A percentile compares a stretch with the other conserved stretches of the same genome.
Conservation (phyloP, 441 rosid genomes). For the Gossypium schwendimanii region DNA sequence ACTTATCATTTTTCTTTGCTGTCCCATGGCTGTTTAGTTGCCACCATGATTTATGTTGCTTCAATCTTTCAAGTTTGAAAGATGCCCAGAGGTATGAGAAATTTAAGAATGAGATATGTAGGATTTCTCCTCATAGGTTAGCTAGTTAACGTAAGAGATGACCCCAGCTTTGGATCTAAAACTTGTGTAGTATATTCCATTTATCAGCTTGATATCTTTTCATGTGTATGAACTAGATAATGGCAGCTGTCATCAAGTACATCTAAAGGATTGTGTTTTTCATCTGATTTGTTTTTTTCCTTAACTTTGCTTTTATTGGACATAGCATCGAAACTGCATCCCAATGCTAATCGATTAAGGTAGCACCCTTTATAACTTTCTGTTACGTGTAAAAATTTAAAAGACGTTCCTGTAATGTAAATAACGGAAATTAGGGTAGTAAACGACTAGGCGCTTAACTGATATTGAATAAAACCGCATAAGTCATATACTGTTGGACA, state of each 20-base stretch:
- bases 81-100: not conserved
- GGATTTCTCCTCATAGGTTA: not conserved
- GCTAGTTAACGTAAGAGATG: not conserved
- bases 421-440: not conserved
- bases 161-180: not conserved
- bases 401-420: not conserved
- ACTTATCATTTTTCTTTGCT: not conserved
- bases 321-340: not conserved
- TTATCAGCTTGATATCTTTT: not conserved
- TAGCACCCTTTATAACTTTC: not conserved
- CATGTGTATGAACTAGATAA: not conserved
- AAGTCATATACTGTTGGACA: not conserved
- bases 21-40: not conserved
- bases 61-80: constrained; percentile 5
- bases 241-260: not conserved
- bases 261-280: not conserved
- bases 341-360: not conserved
- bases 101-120: not conserved
- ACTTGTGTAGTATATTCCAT: not conserved
- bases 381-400: not conserved
- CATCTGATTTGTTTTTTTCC: not conserved
- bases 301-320: not conserved
- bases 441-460: not conserved
- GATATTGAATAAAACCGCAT: not conserved
- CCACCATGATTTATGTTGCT: not conserved